Evolutionary conservation across 2,329 filamentous ascomycete species (phyloP).

Genomic region (Tolypocladium ophioglossoides): DNA sequence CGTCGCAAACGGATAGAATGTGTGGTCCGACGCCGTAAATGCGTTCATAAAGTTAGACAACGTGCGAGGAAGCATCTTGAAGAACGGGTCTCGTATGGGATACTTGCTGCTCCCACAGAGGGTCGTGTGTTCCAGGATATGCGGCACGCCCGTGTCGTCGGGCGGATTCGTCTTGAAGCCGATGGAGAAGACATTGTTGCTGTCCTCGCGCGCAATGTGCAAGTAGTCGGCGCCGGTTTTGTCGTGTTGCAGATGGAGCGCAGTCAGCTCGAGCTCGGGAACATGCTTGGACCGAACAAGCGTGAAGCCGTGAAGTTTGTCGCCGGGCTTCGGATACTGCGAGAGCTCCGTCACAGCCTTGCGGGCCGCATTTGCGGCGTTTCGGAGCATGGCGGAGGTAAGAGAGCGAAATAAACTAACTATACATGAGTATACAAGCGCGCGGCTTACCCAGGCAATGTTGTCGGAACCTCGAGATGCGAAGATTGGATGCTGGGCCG

Average conservation of each 20-base stretch:
- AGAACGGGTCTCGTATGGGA: conserved; percentile 97
- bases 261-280: conserved; percentile 85
- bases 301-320: conserved; percentile 89
- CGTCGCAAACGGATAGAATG: conserved; percentile 94
- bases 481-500: neutral
- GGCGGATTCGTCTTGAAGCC: conserved; percentile 99
- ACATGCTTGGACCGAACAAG: conserved; percentile 83
- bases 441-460: neutral
- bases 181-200: conserved; percentile 99
- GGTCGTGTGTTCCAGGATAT: conserved; percentile 96
- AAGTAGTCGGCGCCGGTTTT: conserved; percentile 94
- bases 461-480: neutral
- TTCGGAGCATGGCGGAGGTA: conserved; percentile 36
- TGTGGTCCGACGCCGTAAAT: conserved; percentile 92
- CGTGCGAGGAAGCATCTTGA: conserved; percentile 97
- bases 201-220: conserved; percentile 87
- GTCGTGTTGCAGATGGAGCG: conserved; percentile 82
- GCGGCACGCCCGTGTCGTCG: conserved; percentile 89
- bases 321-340: conserved; percentile 66
- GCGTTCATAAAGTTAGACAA: conserved; percentile 99
- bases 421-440: neutral
- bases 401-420: neutral
- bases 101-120: conserved; percentile 91
- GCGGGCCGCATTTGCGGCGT: conserved; percentile 38
- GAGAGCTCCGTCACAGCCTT: conserved; percentile 66